Percentiles rank a stretch among this genome's conserved stretches.
These are phyloP conservation scores for Cyberlindnera misumaiensis DNA, from an alignment of 805 yeast species.

Conservation along the genomic window DNA sequence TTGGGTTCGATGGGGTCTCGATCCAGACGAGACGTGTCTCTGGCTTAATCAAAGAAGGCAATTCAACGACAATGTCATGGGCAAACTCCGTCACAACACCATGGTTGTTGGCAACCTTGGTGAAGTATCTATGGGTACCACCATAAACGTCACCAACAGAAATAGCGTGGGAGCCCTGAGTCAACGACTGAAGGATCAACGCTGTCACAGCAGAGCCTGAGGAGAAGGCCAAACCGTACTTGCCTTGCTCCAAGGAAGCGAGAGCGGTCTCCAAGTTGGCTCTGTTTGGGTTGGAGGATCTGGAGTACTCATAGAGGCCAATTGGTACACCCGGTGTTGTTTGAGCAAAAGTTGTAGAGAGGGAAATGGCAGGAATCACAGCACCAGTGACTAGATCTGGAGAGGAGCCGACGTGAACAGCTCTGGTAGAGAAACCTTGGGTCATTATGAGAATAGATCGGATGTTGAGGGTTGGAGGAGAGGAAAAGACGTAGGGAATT, in stretches of 20 bases:
- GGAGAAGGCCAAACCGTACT: constrained; percentile 67
- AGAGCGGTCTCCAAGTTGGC: constrained; percentile 71
- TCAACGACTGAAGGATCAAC: constrained; percentile 63
- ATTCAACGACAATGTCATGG: constrained; percentile 52
- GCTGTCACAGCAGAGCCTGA: constrained; percentile 89
- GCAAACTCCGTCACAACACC: constrained; percentile 68
- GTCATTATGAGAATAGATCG: not conserved
- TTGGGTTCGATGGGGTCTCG: constrained; percentile 87
- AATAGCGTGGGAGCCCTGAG: constrained; percentile 65
- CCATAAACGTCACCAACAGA: constrained; percentile 86
- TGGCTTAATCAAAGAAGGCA: constrained; percentile 46
- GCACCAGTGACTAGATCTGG: constrained; percentile 76
- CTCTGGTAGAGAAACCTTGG: constrained; percentile 59
- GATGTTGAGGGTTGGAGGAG: too few relatives aligned
- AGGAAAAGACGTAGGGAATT: too few relatives aligned
- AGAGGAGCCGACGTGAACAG: constrained; percentile 77
- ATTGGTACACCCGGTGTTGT: constrained; percentile 68
- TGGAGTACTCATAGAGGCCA: constrained; percentile 75
- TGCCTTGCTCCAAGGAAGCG: constrained; percentile 73
- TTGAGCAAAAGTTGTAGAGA: constrained; percentile 83
- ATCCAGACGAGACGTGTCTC: constrained; percentile 79
- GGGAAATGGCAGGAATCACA: constrained; percentile 76
- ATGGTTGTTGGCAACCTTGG: constrained; percentile 76
- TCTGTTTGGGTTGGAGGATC: constrained; percentile 85
- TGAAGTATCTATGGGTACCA: constrained; percentile 86